Evolutionary conservation across 164 flowering plant genomes (phyloP), one percentile per base, ranked within the genome.

Genomic region (Paratinospora sagittata): DNA sequence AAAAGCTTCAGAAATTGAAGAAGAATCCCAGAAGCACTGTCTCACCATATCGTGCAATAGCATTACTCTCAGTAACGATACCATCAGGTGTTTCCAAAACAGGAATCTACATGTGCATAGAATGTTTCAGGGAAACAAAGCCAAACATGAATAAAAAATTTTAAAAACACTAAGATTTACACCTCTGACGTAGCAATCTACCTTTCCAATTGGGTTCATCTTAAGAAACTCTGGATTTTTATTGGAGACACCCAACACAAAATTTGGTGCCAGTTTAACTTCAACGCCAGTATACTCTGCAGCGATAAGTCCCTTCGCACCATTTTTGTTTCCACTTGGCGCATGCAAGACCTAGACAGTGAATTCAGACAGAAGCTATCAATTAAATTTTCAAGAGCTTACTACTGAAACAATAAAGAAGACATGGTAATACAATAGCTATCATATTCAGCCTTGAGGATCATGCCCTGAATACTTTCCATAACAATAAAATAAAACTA

Each of bases 151-250:
- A 41, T 23, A 24, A 63, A 14, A 43, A 2, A 66, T 0, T 14
- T 65, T 26, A 63, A 5, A 3, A 34, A 36, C 39, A 45, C 2
- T 19, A 10, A 17, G 36, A 0, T 33, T 27, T 8, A 39, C 21
- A 24, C 24, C 61, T 58, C n/a, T 8, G n/a, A 16, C 34, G 10
- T 13, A 2, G 21, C 7, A 34, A 2, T 21, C 2, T 27, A 88
- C 95, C 96, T 90, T 90, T 63, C 96, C 96, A 73, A 90, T 71
- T 8, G 96, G 96, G 71, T 90, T 90, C 90, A 90, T 87, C 78
- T 87, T 86, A n/a, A n/a, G n/a, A n/a, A n/a, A n/a, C n/a, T n/a
- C n/a, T n/a, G n/a, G n/a, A n/a, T n/a, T n/a, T n/a, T n/a, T n/a
- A n/a, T n/a, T n/a, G n/a, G n/a, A n/a, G n/a, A n/a, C n/a, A n/a